phyloP scores from a whole-genome alignment of 257 asterid species.

The Hygrophila difformis region DNA sequence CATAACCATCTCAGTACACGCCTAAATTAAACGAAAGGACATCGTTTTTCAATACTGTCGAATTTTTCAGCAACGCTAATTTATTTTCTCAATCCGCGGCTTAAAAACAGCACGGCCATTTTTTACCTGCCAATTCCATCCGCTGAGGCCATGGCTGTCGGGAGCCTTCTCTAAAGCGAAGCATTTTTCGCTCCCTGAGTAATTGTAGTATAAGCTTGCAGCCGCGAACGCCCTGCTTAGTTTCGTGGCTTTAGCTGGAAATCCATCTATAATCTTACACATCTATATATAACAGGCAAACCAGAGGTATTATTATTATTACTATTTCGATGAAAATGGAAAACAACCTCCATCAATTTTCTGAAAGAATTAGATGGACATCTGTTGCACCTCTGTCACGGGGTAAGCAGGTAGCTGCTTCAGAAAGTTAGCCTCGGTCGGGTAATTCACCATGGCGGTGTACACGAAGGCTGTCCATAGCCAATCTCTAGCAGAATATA shows the following conservation, averaged over 20 bases:
- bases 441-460: slow-evolving; percentile 73
- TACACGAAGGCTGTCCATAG: slow-evolving; percentile 62
- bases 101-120: too few relatives aligned
- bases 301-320: too few relatives aligned
- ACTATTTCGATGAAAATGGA: too few relatives aligned
- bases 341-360: too few relatives aligned
- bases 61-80: too few relatives aligned
- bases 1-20: slow-evolving; percentile 90
- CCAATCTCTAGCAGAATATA: slow-evolving; percentile 47
- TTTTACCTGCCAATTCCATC: slow-evolving; percentile 81
- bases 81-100: too few relatives aligned
- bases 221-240: slow-evolving; percentile 53
- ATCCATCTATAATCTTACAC: slow-evolving; percentile 64
- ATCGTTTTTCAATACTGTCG: too few relatives aligned
- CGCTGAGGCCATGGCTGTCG: slow-evolving; percentile 57
- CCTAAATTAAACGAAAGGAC: too few relatives aligned
- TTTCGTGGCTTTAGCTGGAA: slow-evolving; percentile 32
- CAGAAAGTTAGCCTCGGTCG: slow-evolving; percentile 57
- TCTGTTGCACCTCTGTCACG: slow-evolving; percentile 38
- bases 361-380: neutral
- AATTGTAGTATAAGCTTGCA: slow-evolving; percentile 69
- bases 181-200: slow-evolving; percentile 52
- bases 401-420: slow-evolving; percentile 76
- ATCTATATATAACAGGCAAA: slow-evolving; percentile 26
- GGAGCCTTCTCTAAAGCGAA: slow-evolving; percentile 40